phyloP scores from a whole-genome alignment of 2,329 filamentous ascomycete species.

The Tolypocladium nubicola region DNA sequence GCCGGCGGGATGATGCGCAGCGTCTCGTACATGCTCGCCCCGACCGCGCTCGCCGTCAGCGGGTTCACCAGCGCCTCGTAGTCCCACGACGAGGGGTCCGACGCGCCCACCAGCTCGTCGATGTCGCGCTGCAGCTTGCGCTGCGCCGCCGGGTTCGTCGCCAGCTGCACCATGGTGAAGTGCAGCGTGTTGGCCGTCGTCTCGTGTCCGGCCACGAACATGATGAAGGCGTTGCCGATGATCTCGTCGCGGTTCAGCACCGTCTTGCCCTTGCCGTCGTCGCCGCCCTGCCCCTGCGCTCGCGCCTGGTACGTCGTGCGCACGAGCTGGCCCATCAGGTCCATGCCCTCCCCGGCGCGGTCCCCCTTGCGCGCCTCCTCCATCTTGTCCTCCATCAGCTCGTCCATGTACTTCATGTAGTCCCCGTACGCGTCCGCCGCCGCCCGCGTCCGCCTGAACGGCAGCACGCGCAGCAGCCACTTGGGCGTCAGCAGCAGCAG shows the following conservation, averaged over 20 bases:
- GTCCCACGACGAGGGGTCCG: slow-evolving; percentile 53
- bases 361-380: slow-evolving; percentile 25
- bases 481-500: slow-evolving; percentile 48
- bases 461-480: slow-evolving; percentile 42
- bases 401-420: slow-evolving; percentile 59
- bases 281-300: background rate
- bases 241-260: slow-evolving; percentile 53
- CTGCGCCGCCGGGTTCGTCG: slow-evolving; percentile 54
- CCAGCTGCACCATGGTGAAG: slow-evolving; percentile 59
- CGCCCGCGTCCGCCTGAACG: slow-evolving; percentile 38
- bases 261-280: slow-evolving; percentile 9
- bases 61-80: slow-evolving; percentile 58
- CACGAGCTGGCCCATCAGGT: slow-evolving; percentile 38
- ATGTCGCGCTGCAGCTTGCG: slow-evolving; percentile 58
- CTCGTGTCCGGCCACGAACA: slow-evolving; percentile 67
- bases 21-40: slow-evolving; percentile 69
- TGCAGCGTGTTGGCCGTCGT: slow-evolving; percentile 68
- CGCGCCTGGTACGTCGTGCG: slow-evolving; percentile 1
- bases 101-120: slow-evolving; percentile 50
- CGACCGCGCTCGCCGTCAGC: slow-evolving; percentile 59
- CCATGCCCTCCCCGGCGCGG: slow-evolving; percentile 35
- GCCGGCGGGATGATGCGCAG: slow-evolving; percentile 64
- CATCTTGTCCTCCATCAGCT: slow-evolving; percentile 53
- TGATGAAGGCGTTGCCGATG: slow-evolving; percentile 60
- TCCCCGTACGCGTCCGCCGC: slow-evolving; percentile 48